Base-by-base conservation (phyloP, 1,139 yeast genomes). In the Geotrichum bryndzae region DNA sequence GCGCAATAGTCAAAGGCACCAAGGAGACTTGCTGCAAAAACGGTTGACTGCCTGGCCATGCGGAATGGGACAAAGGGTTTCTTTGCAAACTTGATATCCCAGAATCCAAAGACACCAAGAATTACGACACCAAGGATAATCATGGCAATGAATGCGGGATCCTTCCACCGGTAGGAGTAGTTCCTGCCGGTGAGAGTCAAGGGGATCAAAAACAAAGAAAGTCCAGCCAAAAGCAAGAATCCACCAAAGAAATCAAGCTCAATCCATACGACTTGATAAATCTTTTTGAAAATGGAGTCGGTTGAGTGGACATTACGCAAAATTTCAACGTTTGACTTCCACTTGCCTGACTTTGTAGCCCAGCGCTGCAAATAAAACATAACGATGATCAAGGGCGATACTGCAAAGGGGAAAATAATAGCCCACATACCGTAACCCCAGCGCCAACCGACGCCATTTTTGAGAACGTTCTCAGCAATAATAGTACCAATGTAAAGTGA, bases 371-470 rank as follows among this genome's bases (percentile, higher is more conserved):
- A 51, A 27, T 56, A 46, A 25, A 64, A 53, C 48, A 65, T 55
- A 0, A 64, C 51, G 23, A 25, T 5, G n/a, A 66, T 55, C n/a
- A 87, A 73, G 35, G 91, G 91, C 22, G 86, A 60, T 66, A 86
- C 79, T 10, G 83, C 70, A 50, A 84, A 74, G 25, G 91, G 90
- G 75, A 84, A 80, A 64, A 87, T 84, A 68, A 85, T 82, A 0
- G 90, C 89, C 88, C 88, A 87, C 80, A 86, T 85, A 50, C 86
- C 90, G 66, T 86, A 83, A 66, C 85, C 84, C 83, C 85, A 87
- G 51, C 82, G 78, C 92, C 92, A 86, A 5, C 48, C 48, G 50
- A 61, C 60, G 48, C 60, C 64, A 51, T 59, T 48, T 10, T 62
- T 51, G 35, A 66, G 56, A 41, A 66, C 62, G 3, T 54, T 11